Evolutionary conservation across 1,284 basidiomycete species (phyloP), one percentile per base, ranked within the genome.

Genomic region (Rhizoctonia solani): DNA sequence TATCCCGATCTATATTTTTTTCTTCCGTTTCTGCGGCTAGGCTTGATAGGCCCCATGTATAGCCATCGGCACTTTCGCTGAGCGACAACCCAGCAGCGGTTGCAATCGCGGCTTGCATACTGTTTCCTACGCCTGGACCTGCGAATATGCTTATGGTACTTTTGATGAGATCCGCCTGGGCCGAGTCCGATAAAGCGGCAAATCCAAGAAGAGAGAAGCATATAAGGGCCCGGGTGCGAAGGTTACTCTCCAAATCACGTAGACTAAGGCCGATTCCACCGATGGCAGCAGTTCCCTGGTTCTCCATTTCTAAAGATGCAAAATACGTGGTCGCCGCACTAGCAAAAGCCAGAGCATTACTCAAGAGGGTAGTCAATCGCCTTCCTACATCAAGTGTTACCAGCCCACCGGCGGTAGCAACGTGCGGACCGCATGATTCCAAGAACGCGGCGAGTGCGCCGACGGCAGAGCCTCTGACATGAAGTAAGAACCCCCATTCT

Each of bases 401-500:
- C 14, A 98, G 81, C 13, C 61, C 61, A 6, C 46, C 58, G 16
- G 44, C 34, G 3, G 1, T 84, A 81, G 0, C 83, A 79, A 0
- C 82, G 19, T 65, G 49, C 19, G 59, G 59, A 2, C 59, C 59
- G 25, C 59, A 65, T 95, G 89, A 59, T 86, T 81, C 55, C 98
- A 79, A 23, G 79, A 99, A 99, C 72, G 88, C 89, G 39, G 93
- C 81, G 39, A 99, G 89, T 1, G 95, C 92, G 1, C 91, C 87
- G 16, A 99, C 82, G 0, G 96, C 93, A 72, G 88, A 90, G 77
- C 98, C 95, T 29, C 96, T 85, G 5, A 99, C 91, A 70, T 93
- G 89, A 4, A 99, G 79, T 6, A 99, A 80, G 79, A 98, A 99
- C 61, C 84, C 83, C 95, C 95, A 98, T 74, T 98, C 97, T 0